Percentiles rank a stretch among this genome's conserved stretches.
Conservation (phyloP, 2,329 filamentous ascomycete species). For the Didymella segeticola region DNA sequence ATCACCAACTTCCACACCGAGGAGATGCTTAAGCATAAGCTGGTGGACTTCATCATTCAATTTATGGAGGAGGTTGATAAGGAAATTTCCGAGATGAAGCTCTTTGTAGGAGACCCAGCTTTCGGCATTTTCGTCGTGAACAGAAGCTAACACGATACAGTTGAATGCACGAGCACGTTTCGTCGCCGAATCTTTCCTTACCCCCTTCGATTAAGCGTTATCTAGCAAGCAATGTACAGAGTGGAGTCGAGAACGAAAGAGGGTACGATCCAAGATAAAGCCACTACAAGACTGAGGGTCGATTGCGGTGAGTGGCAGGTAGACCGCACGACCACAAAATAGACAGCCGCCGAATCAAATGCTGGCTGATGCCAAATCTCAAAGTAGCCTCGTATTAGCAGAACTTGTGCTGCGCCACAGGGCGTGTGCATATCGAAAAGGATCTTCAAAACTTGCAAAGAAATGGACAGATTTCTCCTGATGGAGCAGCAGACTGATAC, state of each 20-base stretch:
- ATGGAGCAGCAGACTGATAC: too few relatives aligned
- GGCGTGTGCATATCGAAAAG: too few relatives aligned
- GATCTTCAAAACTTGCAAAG: too few relatives aligned
- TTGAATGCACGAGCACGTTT: slow-evolving; percentile 96
- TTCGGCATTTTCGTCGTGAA: background rate
- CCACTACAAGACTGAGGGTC: background rate
- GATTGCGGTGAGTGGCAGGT: background rate
- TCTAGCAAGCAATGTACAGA: slow-evolving; percentile 20
- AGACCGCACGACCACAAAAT: background rate
- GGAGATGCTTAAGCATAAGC: slow-evolving; percentile 98
- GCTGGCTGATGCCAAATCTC: background rate
- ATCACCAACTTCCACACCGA: slow-evolving; percentile 99
- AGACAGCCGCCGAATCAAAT: background rate
- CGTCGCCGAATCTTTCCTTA: slow-evolving; percentile 97
- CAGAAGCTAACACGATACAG: slow-evolving; percentile 58
- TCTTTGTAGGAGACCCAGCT: slow-evolving; percentile 74
- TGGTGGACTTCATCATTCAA: slow-evolving; percentile 98
- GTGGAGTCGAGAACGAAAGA: background rate
- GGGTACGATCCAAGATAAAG: background rate
- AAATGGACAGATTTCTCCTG: too few relatives aligned
- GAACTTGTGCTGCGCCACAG: too few relatives aligned
- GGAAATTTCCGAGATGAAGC: slow-evolving; percentile 99
- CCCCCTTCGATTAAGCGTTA: slow-evolving; percentile 61
- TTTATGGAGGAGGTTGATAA: slow-evolving; percentile 99
- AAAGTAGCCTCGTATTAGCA: too few relatives aligned